Evolutionary conservation across 1,284 basidiomycete genomes (phyloP), one percentile per base, ranked within the genome.

Genomic region (Leucoagaricus sp.): DNA sequence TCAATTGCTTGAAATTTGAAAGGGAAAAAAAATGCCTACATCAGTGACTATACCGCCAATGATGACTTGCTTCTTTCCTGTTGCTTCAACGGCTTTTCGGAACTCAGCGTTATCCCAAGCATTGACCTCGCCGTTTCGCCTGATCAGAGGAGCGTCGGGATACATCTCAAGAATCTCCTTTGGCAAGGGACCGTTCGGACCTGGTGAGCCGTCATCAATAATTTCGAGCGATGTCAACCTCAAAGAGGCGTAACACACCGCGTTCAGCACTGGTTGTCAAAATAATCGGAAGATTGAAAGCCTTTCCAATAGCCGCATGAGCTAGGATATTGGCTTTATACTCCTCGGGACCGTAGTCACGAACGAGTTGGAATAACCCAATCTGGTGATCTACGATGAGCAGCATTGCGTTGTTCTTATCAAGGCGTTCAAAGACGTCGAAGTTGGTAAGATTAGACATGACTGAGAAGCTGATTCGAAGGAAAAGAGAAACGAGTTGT

Each of bases 21-120:
- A n/a, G 17, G 12, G 26, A 13, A 19, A 25, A 21, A 7, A n/a
- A 34, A 28, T 4, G 66, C 75, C 50, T 62, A 79, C 79, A 51
- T 81, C 78, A 10, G 78, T 81, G 13, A 70, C 71, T 53, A 81
- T 79, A 2, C 79, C 78, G 17, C 69, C 79, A 17, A 80, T 62
- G 62, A 79, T 79, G 52, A 80, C 63, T 57, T 80, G 78, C 59
- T 75, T 78, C 63, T 77, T 79, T 2, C 76, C 77, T 2, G 77
- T 79, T 3, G 76, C 75, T 44, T 73, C 64, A 25, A 81, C 76
- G n/a, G 78, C 79, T 1, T 65, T 65, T 40, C 73, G 69, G 67
- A 81, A 79, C 47, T 79, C 78, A 3, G 66, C 56, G 63, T 78
- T 80, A 63, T 80, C 78, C 79, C 79, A 81, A 12, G 79, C 77